These are phyloP conservation scores for Inonotus obliquus DNA, from an alignment of 1,284 basidiomycete species.

Conservation along the genomic window DNA sequence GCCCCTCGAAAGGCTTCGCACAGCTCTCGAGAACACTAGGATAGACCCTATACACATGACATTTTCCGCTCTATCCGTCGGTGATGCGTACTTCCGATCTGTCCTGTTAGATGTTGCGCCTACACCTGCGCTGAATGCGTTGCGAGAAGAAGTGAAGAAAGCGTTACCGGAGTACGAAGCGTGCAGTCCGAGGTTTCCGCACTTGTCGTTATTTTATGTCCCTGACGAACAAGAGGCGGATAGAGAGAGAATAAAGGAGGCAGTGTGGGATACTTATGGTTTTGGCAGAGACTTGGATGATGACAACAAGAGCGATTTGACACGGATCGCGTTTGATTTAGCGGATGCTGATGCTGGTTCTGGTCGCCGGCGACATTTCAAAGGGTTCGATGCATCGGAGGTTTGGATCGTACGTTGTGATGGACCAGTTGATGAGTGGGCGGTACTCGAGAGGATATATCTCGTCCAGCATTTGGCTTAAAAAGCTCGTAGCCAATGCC, in stretches of 20 bases:
- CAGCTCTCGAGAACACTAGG: constrained; percentile 33
- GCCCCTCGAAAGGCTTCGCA: constrained; percentile 31
- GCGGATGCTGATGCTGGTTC: constrained; percentile 1
- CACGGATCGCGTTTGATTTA: constrained; percentile 5
- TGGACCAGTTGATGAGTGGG: constrained; percentile 59
- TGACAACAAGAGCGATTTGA: constrained; percentile 20
- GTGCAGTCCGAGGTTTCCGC: constrained; percentile 53
- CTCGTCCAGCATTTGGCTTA: not conserved
- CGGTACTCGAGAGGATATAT: constrained; percentile 40
- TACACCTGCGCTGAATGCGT: constrained; percentile 38
- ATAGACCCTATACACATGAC: constrained; percentile 24
- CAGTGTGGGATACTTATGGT: constrained; percentile 34
- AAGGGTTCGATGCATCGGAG: constrained; percentile 45
- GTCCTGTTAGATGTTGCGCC: constrained; percentile 52
- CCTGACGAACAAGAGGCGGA: constrained; percentile 48
- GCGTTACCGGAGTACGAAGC: constrained; percentile 37
- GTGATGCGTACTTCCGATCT: constrained; percentile 63
- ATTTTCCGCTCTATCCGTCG: constrained; percentile 53
- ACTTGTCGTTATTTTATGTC: constrained; percentile 69
- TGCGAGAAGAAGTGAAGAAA: constrained; percentile 45
- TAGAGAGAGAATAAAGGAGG: constrained; percentile 30
- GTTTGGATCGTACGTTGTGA: constrained; percentile 62
- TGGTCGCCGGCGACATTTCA: constrained; percentile 31
- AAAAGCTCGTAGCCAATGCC: not conserved
- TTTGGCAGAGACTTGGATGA: constrained; percentile 25